phyloP scores from a whole-genome alignment of 768 basidiomycete species.

The Cystofilobasidium macerans region DNA sequence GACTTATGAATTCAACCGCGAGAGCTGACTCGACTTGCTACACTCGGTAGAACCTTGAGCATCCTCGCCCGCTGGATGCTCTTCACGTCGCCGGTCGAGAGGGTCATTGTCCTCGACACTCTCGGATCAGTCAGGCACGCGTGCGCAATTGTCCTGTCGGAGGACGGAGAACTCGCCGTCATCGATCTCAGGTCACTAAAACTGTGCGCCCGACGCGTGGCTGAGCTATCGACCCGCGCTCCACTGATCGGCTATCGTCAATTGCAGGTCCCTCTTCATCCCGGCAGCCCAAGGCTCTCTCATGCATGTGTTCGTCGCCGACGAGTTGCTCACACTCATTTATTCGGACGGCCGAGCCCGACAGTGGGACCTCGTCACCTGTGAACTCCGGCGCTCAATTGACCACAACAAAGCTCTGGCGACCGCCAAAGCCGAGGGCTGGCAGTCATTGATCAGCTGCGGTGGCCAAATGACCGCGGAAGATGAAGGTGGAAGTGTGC shows the following conservation, averaged over 20 bases:
- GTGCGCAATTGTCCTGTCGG: conserved; percentile 57
- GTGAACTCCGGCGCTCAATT: conserved; percentile 79
- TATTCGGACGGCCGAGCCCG: conserved; percentile 68
- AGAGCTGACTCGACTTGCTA: background rate
- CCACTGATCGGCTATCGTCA: background rate
- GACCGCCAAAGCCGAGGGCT: conserved; percentile 61
- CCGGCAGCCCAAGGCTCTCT: conserved; percentile 69
- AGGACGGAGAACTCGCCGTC: conserved; percentile 74
- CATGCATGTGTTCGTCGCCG: conserved; percentile 52
- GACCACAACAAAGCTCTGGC: conserved; percentile 55
- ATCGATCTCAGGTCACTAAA: conserved; percentile 60
- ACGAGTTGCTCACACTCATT: conserved; percentile 58
- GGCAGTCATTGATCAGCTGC: conserved; percentile 58
- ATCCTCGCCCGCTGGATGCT: background rate
- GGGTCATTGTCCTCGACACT: conserved; percentile 48
- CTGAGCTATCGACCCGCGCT: no score
- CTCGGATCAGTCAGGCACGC: conserved; percentile 44
- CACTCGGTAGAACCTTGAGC: background rate
- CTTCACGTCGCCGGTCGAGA: conserved; percentile 23
- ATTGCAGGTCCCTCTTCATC: conserved; percentile 58
- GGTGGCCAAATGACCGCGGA: no score
- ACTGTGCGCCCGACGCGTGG: conserved; percentile 47
- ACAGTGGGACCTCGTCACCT: conserved; percentile 72
- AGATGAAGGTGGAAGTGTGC: conserved; percentile 20
- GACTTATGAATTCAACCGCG: no score